Percentiles rank a stretch among this genome's conserved stretches.
Evolutionary conservation across 2,329 filamentous ascomycete species (phyloP).

Genomic region (Exophiala xenobiotica): DNA sequence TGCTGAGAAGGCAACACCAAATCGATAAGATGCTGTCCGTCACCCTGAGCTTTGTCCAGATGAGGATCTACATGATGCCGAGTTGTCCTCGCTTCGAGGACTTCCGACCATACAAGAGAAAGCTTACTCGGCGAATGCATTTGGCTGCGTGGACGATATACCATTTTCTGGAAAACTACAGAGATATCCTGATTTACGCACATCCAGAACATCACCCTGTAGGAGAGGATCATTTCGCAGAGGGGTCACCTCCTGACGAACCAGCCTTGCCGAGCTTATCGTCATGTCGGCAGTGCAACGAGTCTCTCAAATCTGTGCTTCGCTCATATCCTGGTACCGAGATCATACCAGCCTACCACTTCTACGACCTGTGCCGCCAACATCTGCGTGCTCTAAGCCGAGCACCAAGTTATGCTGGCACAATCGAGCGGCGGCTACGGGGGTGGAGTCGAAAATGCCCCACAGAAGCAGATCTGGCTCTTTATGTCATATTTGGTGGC

Average conservation of each 20-base stretch:
- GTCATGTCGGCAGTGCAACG: conserved; percentile 14
- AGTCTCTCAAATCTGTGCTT: conserved; percentile 14
- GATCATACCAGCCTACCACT: conserved; percentile 25
- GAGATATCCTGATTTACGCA: conserved; percentile 21
- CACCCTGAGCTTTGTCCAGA: conserved; percentile 21
- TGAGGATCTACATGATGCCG: conserved; percentile 27
- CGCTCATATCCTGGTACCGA: conserved; percentile 17
- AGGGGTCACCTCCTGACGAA: background rate
- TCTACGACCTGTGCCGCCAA: conserved; percentile 23
- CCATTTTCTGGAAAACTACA: conserved; percentile 27
- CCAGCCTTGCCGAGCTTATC: background rate
- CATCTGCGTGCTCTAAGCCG: conserved; percentile 24
- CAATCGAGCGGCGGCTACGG: conserved; percentile 25
- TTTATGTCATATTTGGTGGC: conserved; percentile 25
- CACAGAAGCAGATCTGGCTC: conserved; percentile 23
- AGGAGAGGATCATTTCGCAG: background rate
- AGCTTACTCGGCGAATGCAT: conserved; percentile 21
- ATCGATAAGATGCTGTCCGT: conserved; percentile 23
- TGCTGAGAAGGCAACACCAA: conserved; percentile 18
- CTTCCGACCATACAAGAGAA: conserved; percentile 23
- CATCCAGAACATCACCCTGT: conserved; percentile 17
- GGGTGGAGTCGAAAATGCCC: conserved; percentile 23
- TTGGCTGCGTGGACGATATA: conserved; percentile 23
- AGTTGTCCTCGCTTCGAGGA: conserved; percentile 15
- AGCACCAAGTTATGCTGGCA: conserved; percentile 22